Evolutionary conservation across 2,329 filamentous ascomycete genomes (phyloP), one percentile per base, ranked within the genome.

Genomic region (Calonectria henricotiae): DNA sequence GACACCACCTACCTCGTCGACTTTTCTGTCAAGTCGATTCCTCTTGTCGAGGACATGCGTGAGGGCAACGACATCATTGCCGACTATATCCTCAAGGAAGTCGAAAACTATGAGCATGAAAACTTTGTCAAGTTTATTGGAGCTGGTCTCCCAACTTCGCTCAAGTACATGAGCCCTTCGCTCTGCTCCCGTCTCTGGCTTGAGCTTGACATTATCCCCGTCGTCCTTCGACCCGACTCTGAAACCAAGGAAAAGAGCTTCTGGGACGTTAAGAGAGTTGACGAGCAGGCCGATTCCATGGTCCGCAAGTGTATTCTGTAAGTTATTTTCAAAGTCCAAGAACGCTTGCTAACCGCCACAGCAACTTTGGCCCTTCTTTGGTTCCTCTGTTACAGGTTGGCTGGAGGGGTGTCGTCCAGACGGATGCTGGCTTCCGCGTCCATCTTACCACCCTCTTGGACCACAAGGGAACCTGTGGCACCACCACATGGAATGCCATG

Each of bases 201-300:
- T 3, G 91, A 94, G 71, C 84, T 95, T 41, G 94, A 96, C 78
- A 90, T 95, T 67, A 89, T 96, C 3, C 92, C 93, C 1, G 85
- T 96, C 46, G 88, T 92, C 4, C 86, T 94, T 71, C 84, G 82
- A 11, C 85, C 85, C 5, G 85, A 86, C 65, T 81, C 85, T 13
- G 82, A 85, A 47, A 77, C 81, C 71, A 83, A 84, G 74, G 81
- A 76, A 65, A 82, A 79, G 75, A 82, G 76, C 47, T 85, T 87
- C 71, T 89, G 88, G 86, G 84, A 87, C 54, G 80, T 83, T 39
- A 89, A 90, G 78, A 83, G 86, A n/a, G 87, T 95, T 5, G 94
- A 95, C 76, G 94, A 96, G 79, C 91, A 95, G 80, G 93, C 94
- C 1, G 94, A 96, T 79, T 93, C 92, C 0, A 93, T 95, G 89